Evolutionary conservation across 306 rosid species (phyloP), one percentile per base, ranked within the genome.

Genomic region (Fragaria vesca): DNA sequence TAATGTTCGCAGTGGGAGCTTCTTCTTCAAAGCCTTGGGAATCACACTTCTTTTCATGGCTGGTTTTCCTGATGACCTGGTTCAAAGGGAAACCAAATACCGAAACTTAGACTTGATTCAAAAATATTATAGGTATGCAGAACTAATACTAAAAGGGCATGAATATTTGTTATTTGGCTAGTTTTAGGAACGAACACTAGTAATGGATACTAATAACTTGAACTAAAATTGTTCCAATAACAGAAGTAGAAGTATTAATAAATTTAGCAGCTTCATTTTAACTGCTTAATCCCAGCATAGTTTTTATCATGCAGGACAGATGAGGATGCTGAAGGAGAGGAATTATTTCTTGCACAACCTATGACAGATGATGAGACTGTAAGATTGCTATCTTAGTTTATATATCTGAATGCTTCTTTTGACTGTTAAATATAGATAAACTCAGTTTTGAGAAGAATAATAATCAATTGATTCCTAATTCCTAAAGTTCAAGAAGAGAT

Each of bases 11-110:
- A 83, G 87, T 76, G 98, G 98, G 74, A 93, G 97, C 88, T 93
- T 93, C 83, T 93, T 91, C 90, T 90, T 93, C 92, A 93, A 93
- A 86, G 91, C 98, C n/a, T 81, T 93, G 73, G 97, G 97, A 4
- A 85, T 90, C 73, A 88, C 97, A 69, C 93, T 91, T 71, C 89
- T 93, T 74, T 93, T 90, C 79, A 91, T 93, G 97, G 96, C 97
- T 74, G 98, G 98, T 82, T 93, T 88, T 87, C 96, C 97, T 34
- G 87, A 86, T 75, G 89, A 90, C 42, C 78, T 91, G 65, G 93
- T 93, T 80, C 96, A 85, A 70, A 90, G 83, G 79, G 98, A 93
- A 91, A 93, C 97, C 81, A 93, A 91, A 84, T 81, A 91, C 87
- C 84, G 76, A 71, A 93, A 84, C 86, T 80, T 93, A 48, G 97